phyloP scores from a whole-genome alignment of 306 rosid species.

The Malus asiatica region DNA sequence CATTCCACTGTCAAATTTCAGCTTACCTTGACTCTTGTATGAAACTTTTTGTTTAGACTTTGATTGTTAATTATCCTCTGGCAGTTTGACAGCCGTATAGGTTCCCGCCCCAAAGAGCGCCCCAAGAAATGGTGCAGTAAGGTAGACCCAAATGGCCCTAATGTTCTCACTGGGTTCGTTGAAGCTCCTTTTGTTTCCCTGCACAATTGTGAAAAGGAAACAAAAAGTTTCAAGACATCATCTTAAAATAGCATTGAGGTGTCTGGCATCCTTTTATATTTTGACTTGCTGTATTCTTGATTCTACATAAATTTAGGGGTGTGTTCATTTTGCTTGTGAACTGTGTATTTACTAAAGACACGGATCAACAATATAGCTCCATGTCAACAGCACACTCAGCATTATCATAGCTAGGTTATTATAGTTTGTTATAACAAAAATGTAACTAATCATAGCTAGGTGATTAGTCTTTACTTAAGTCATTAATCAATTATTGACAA shows the following conservation, averaged over 20 bases:
- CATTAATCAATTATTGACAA: too few species aligned
- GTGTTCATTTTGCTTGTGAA: background rate
- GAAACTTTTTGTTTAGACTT: too few species aligned
- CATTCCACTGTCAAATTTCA: background rate
- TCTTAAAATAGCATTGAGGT: background rate
- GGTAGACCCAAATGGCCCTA: slow-evolving; percentile 88
- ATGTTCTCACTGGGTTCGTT: slow-evolving; percentile 85
- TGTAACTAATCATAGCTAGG: too few species aligned
- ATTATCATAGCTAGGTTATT: too few species aligned
- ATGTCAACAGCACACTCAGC: too few species aligned
- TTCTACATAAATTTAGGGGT: background rate
- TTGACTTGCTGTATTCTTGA: background rate
- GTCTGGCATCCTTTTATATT: background rate
- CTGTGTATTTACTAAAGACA: background rate
- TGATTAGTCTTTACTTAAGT: too few species aligned
- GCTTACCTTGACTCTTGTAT: background rate
- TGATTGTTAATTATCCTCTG: slow-evolving; percentile 19
- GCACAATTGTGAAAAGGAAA: slow-evolving; percentile 6
- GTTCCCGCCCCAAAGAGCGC: slow-evolving; percentile 74
- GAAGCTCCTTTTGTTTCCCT: slow-evolving; percentile 72
- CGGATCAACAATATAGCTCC: too few species aligned
- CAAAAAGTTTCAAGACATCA: background rate
- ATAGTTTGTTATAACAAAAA: too few species aligned
- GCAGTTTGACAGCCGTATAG: slow-evolving; percentile 64
- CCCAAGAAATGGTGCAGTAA: slow-evolving; percentile 74